Percentiles rank a stretch among this genome's conserved stretches.
Conservation (phyloP, 345 rosid genomes). For the Microthlaspi erraticum region DNA sequence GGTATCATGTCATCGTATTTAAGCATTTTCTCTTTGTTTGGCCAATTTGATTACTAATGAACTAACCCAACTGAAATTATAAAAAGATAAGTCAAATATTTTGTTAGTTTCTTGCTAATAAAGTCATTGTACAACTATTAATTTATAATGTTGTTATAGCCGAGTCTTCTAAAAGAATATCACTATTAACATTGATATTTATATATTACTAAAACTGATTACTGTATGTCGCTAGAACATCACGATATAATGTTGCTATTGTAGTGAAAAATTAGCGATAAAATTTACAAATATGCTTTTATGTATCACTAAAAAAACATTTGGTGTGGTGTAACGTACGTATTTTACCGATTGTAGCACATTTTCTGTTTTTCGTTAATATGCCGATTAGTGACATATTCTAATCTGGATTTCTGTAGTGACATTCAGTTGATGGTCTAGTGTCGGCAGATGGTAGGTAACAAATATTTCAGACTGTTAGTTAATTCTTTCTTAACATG, state of each 20-base stretch:
- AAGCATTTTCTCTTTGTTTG: conserved; percentile 6
- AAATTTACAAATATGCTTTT: too few species aligned
- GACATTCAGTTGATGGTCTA: conserved; percentile 6
- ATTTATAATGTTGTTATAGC: background rate
- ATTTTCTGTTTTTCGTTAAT: too few species aligned
- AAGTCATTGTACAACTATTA: background rate
- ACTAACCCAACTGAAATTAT: conserved; percentile 10
- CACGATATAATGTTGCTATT: background rate
- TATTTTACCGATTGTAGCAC: too few species aligned
- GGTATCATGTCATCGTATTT: conserved; percentile 32
- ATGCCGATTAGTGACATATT: too few species aligned
- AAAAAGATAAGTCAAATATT: background rate
- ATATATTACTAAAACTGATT: background rate
- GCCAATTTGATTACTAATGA: conserved; percentile 16
- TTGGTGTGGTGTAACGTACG: too few species aligned
- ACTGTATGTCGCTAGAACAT: background rate
- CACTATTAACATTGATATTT: background rate
- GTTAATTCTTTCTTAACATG: background rate
- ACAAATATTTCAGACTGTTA: background rate
- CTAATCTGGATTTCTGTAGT: too few species aligned
- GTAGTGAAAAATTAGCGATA: background rate
- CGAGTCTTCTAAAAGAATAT: background rate
- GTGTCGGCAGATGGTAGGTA: background rate
- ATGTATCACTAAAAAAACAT: too few species aligned
- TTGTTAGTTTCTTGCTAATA: background rate